Conservation (phyloP, 2,329 filamentous ascomycete genomes). For the Arthrobotrys sinensis region DNA sequence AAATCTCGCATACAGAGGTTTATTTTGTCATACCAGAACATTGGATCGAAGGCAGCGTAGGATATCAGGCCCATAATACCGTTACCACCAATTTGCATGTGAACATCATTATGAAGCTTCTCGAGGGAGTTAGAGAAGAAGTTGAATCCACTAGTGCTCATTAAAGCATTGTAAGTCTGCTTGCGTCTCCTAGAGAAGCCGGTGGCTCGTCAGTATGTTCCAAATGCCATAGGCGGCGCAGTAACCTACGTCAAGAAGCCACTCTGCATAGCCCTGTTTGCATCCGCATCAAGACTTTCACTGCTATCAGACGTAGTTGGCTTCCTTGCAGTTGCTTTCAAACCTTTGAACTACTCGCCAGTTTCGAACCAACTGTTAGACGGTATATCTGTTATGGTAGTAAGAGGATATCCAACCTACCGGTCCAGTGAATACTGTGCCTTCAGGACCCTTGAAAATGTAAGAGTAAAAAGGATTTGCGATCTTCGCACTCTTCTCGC, state of each 20-base stretch:
- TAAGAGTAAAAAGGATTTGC: constrained; percentile 46
- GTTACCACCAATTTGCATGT: constrained; percentile 60
- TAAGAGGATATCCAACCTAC: constrained; percentile 37
- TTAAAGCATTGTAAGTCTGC: constrained; percentile 62
- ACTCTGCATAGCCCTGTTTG: constrained; percentile 61
- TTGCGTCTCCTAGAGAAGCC: constrained; percentile 52
- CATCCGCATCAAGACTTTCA: constrained; percentile 29
- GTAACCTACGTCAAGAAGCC: constrained; percentile 53
- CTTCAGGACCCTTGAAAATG: constrained; percentile 16
- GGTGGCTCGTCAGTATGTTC: not conserved
- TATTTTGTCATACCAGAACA: constrained; percentile 63
- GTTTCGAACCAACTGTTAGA: not conserved
- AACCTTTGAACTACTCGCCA: constrained; percentile 6
- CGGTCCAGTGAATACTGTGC: constrained; percentile 37
- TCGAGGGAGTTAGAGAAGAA: constrained; percentile 62
- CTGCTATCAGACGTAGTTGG: not conserved
- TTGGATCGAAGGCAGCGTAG: constrained; percentile 64
- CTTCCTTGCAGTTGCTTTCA: constrained; percentile 18
- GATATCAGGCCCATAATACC: constrained; percentile 64
- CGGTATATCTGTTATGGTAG: not conserved
- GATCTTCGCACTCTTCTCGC: constrained; percentile 30
- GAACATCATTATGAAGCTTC: constrained; percentile 64
- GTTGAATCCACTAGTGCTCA: constrained; percentile 57
- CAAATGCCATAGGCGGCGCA: not conserved
- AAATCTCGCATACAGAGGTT: not conserved